Conservation (phyloP, 106 monocot genomes). For the Dendrobium catenatum region DNA sequence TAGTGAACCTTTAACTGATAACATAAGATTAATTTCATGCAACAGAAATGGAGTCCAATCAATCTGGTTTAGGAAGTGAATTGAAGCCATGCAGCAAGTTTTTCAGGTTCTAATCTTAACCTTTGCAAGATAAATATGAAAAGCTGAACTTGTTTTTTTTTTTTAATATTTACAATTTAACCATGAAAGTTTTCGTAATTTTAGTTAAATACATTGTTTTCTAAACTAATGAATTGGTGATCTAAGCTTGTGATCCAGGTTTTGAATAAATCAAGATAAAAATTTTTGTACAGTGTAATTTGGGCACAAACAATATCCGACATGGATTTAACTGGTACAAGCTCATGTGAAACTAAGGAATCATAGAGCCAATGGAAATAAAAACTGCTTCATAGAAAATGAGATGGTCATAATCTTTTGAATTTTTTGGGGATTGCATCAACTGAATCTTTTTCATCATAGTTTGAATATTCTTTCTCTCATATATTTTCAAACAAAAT, state of each 20-base stretch:
- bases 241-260: conserved; percentile 70
- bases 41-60: conserved; percentile 64
- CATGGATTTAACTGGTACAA: conserved; percentile 4
- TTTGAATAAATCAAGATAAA: conserved; percentile 54
- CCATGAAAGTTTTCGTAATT: not conserved
- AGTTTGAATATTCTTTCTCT: too few species aligned
- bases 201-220: too few species aligned
- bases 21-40: conserved; percentile 55
- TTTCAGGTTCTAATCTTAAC: conserved; percentile 80
- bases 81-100: conserved; percentile 99
- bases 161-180: conserved; percentile 12
- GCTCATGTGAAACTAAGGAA: not conserved
- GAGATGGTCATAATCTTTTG: not conserved
- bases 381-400: not conserved
- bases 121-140: conserved; percentile 27
- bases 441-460: too few species aligned
- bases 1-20: conserved; percentile 35
- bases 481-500: too few species aligned
- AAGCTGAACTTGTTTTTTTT: conserved; percentile 25
- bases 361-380: not conserved
- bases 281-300: conserved; percentile 32
- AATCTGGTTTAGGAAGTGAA: conserved; percentile 99
- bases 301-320: conserved; percentile 14
- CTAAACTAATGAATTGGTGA: conserved; percentile 34
- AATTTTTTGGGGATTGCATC: not conserved